Evolutionary conservation across 495 filamentous ascomycete species (phyloP), one percentile per base, ranked within the genome.

Genomic region (Lophiostoma macrostomum): DNA sequence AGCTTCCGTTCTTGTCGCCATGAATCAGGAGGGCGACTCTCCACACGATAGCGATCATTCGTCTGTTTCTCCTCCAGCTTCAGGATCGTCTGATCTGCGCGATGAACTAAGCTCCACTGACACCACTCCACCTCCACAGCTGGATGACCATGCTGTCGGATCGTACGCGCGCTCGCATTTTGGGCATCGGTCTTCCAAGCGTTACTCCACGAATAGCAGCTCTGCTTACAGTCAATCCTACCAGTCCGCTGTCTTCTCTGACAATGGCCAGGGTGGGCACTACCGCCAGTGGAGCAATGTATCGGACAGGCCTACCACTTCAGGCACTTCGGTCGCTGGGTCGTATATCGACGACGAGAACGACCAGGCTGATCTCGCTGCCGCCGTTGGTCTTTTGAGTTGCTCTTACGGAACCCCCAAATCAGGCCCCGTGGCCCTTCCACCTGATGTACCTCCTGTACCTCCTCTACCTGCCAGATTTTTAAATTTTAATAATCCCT

Each of bases 361-460:
- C 25, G 54, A 91, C 61, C 84, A 83, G 27, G 74, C 80, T 24
- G 83, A 85, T 53, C 76, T 98, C 50, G 93, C 91, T 5, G 58
- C 55, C 19, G 91, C 93, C 3, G 88, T 96, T 31, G 89, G 91
- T 56, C 73, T 96, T 55, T 73, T 90, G 22, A 87, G 84, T 67
- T 96, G 93, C 79, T 94, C 89, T 67, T 90, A 95, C 64, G 84
- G 86, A 34, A 91, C 85, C 45, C 88, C 87, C 37, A 84, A 86
- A 29, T 81, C 76, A 8, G 80, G 85, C 10, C 81, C 87, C 23
- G 77, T 84, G 8, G 78, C 79, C 37, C 76, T 94, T 34, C 82
- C 85, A 5, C 70, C 80, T 13, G 91, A 91, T 60, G 82, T 88
- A 8, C 90, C 90, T 27, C 90, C 90, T 0, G 90, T 96, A 7